Evolutionary conservation across 1,284 basidiomycete genomes (phyloP).

Genomic region (Testicularia cyperi): DNA sequence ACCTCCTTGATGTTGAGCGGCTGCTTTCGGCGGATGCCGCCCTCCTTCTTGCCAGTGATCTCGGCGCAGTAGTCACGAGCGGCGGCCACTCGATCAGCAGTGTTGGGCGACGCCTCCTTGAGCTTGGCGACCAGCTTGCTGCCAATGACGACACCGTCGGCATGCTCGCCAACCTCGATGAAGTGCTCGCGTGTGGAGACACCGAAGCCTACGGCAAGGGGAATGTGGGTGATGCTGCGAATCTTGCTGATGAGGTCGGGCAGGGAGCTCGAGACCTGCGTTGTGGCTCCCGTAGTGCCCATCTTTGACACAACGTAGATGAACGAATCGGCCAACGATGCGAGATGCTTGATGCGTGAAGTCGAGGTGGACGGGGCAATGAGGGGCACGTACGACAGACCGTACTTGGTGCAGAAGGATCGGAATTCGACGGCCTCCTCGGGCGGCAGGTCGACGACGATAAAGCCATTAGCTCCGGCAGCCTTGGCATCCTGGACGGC

Average conservation of each 20-base stretch:
- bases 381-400: constrained; percentile 92
- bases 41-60: constrained; percentile 65
- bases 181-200: constrained; percentile 91
- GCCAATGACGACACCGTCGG: constrained; percentile 92
- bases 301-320: constrained; percentile 87
- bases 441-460: constrained; percentile 95
- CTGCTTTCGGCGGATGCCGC: constrained; percentile 48
- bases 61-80: constrained; percentile 66
- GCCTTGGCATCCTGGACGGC: constrained; percentile 83
- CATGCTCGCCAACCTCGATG: constrained; percentile 74
- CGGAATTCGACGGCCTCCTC: constrained; percentile 92
- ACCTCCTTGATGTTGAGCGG: constrained; percentile 46
- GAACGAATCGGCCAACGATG: constrained; percentile 91
- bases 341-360: constrained; percentile 83
- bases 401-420: constrained; percentile 76
- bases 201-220: constrained; percentile 94
- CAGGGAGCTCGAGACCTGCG: constrained; percentile 64
- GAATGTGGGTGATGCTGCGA: constrained; percentile 67
- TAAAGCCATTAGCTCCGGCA: constrained; percentile 94
- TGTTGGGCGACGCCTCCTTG: constrained; percentile 64
- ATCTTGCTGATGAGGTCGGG: constrained; percentile 59
- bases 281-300: constrained; percentile 93
- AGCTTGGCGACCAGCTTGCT: constrained; percentile 81
- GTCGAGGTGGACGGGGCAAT: constrained; percentile 91
- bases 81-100: constrained; percentile 62